Base-by-base conservation (phyloP, 2,329 filamentous ascomycete genomes). In the Pseudophaeomoniella oleicola region DNA sequence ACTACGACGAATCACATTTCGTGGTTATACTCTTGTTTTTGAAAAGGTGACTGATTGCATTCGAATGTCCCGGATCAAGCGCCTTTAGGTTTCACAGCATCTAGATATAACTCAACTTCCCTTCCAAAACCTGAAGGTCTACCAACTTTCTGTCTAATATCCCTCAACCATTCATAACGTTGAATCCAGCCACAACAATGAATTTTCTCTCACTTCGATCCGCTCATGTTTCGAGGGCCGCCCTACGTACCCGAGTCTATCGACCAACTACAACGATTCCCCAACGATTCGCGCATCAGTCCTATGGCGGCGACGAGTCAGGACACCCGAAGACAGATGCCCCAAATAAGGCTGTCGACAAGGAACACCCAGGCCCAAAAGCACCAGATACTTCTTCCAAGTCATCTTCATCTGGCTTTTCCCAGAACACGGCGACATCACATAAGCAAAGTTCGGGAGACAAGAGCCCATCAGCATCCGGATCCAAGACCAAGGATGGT, bases 311-410 rank as follows among this genome's bases (percentile, higher is more conserved):
- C 31, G 39, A 42, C 12, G 41, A 49, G 34, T 46, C 44, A 4
- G 45, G 44, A 11, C 40, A 44, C 27, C 42, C 41, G 11, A 18
- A 15, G 11, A 39, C 34, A 12, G 19, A 47, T n/a, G 30, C 44
- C 34, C 37, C 39, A 30, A 47, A 45, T 30, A 45, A 44, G 12
- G 46, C 38, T 30, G 15, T 18, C 9, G 32, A 34, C 14, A 15
- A 46, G 19, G 46, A 49, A 33, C 46, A 49, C 19, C 46, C 46
- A 13, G 46, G 46, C 9, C 46, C 46, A 16, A 43, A 46, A 32
- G 30, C 45, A 12, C 45, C 46, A 10, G 39, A 39, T 5, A 43
- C 32, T n/a, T 36, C 35, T 4, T 5, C 36, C 16, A 22, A 34
- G 22, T 15, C 13, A 4, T 30, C 30, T 5, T 34, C 38, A 14